These are phyloP conservation scores for Colletotrichum tabaci DNA, from an alignment of 2,329 filamentous ascomycete genomes.

Conservation along the genomic window DNA sequence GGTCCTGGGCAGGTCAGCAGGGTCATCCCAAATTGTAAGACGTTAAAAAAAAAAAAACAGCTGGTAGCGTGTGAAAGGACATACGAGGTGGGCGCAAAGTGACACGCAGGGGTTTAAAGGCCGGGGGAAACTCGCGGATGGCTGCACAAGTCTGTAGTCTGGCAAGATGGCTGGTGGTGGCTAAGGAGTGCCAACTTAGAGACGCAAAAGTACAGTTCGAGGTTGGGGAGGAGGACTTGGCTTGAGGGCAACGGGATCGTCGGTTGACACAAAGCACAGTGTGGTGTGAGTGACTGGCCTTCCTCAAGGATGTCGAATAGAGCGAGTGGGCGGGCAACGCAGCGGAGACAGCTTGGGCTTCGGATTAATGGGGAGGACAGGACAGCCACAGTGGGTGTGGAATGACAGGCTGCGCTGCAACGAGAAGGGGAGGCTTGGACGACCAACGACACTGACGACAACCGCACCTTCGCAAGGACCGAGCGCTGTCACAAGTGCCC, in stretches of 20 bases:
- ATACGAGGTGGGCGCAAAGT: conserved; percentile 22
- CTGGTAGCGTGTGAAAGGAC: not conserved
- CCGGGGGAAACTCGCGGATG: conserved; percentile 9
- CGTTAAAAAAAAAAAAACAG: not conserved
- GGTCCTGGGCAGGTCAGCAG: conserved; percentile 32
- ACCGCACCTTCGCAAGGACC: conserved; percentile 18
- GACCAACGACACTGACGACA: conserved; percentile 11
- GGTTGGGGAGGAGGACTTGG: not conserved
- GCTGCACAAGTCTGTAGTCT: conserved; percentile 4
- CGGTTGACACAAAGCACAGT: conserved; percentile 3
- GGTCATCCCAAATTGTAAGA: conserved; percentile 29
- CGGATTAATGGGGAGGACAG: conserved; percentile 7
- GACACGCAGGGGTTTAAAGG: conserved; percentile 7
- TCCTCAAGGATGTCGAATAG: conserved; percentile 2
- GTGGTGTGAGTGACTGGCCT: not conserved
- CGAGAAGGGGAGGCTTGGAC: conserved; percentile 25
- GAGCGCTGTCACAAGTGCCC: conserved; percentile 5
- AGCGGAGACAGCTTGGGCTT: not conserved
- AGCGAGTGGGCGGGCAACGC: conserved; percentile 8
- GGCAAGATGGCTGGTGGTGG: conserved; percentile 18
- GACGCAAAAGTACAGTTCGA: conserved; percentile 8
- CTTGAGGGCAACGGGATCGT: not conserved
- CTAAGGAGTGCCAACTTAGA: conserved; percentile 10
- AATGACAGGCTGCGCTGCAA: not conserved
- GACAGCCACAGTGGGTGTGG: not conserved